These are phyloP conservation scores for Flaveria linearis DNA, from an alignment of 129 eudicot genomes.

Conservation along the genomic window DNA sequence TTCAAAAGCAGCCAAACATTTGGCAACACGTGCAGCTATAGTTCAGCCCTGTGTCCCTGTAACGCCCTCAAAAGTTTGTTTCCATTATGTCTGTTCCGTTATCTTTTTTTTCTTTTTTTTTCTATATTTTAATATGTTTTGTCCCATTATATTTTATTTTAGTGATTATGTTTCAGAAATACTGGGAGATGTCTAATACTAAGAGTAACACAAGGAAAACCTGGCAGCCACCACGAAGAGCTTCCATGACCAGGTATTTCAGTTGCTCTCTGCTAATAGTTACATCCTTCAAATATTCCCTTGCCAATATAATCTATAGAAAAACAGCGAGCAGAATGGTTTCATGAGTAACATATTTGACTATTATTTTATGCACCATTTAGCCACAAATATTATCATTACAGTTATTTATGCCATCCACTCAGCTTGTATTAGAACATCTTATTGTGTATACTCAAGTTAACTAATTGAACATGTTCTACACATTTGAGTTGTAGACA, in stretches of 20 bases:
- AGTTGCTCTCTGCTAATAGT: slow-evolving; percentile 78
- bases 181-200: slow-evolving; percentile 4
- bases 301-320: slow-evolving; percentile 84
- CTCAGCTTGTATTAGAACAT: background rate
- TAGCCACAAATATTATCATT: background rate
- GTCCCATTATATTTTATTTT: background rate
- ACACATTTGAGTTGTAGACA: background rate
- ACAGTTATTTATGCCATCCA: slow-evolving; percentile 5
- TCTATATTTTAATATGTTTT: background rate
- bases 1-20: slow-evolving; percentile 94
- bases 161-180: background rate
- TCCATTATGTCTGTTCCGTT: background rate
- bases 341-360: background rate
- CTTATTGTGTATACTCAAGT: background rate
- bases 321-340: slow-evolving; percentile 8
- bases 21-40: slow-evolving; percentile 99
- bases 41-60: slow-evolving; percentile 98
- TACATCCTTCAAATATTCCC: slow-evolving; percentile 97
- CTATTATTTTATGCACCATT: slow-evolving; percentile 5
- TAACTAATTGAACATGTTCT: slow-evolving; percentile 7
- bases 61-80: slow-evolving; percentile 14
- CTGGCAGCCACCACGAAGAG: slow-evolving; percentile 99
- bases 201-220: slow-evolving; percentile 46
- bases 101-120: background rate
- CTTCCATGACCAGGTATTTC: slow-evolving; percentile 91